A percentile compares a stretch with the other conserved stretches of the same genome.
phyloP scores from a whole-genome alignment of 2,329 filamentous ascomycete species.

The Plenodomus tracheiphilus region DNA sequence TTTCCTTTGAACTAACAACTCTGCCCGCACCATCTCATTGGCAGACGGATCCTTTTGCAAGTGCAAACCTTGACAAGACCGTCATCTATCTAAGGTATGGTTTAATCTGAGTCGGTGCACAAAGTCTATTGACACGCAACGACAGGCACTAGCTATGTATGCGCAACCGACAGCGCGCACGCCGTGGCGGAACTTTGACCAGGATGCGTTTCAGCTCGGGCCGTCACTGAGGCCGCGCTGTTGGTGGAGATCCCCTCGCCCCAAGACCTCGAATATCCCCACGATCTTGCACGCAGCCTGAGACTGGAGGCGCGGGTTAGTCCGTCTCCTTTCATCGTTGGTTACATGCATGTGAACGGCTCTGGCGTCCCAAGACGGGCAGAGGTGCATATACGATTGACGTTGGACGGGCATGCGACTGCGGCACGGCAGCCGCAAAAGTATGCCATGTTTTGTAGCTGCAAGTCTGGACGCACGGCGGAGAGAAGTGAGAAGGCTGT shows the following conservation, averaged over 20 bases:
- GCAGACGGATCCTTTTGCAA: not conserved
- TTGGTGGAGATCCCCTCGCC: not conserved
- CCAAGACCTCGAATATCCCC: not conserved
- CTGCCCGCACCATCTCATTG: not conserved
- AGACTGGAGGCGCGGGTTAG: not conserved
- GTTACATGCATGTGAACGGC: not conserved
- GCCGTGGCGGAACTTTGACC: not conserved
- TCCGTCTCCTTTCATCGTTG: not conserved
- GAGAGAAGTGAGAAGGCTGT: not conserved
- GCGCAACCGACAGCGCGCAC: not conserved
- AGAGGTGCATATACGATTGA: not conserved
- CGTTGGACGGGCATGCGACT: not conserved
- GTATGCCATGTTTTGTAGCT: not conserved
- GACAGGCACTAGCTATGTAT: not conserved
- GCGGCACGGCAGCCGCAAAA: not conserved
- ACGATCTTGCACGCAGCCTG: not conserved
- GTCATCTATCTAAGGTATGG: not conserved
- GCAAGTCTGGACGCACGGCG: not conserved
- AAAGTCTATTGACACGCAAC: not conserved
- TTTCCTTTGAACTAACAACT: not conserved
- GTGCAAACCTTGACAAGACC: not conserved
- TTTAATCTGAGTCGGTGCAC: not conserved
- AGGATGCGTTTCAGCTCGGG: not conserved
- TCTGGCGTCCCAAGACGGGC: not conserved
- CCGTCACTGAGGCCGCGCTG: not conserved